These are phyloP conservation scores for Dendrobium chrysotoxum DNA, from an alignment of 106 monocot species.

Conservation along the genomic window DNA sequence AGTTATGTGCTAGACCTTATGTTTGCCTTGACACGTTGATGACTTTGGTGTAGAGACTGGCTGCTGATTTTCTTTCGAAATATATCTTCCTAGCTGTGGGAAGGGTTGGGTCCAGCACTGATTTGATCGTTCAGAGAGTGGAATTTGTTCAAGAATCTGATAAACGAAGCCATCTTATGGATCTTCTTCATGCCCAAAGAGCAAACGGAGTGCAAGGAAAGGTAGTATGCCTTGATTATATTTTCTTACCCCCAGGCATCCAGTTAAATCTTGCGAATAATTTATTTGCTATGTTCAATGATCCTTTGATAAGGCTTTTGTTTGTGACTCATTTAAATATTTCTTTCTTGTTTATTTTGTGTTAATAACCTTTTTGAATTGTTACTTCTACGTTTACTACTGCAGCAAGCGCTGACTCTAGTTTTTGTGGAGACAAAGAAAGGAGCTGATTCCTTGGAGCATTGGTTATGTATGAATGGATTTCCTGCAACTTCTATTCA, in stretches of 20 bases:
- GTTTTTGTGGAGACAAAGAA: slow-evolving; percentile 65
- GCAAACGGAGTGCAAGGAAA: slow-evolving; percentile 44
- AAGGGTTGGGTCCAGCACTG: slow-evolving; percentile 65
- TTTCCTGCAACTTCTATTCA: slow-evolving; percentile 65
- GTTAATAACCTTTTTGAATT: background rate
- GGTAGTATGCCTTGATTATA: slow-evolving; percentile 16
- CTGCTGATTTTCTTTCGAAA: slow-evolving; percentile 47
- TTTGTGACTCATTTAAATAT: background rate
- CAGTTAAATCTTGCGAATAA: too few relatives aligned
- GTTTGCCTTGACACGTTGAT: background rate
- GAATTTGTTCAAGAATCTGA: slow-evolving; percentile 55
- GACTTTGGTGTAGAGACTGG: slow-evolving; percentile 28
- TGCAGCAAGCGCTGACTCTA: slow-evolving; percentile 52
- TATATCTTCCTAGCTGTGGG: slow-evolving; percentile 61
- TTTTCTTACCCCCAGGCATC: too few relatives aligned
- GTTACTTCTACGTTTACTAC: background rate
- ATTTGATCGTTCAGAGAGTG: slow-evolving; percentile 55
- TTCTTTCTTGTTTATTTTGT: too few relatives aligned
- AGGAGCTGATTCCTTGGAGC: slow-evolving; percentile 56
- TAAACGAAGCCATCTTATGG: slow-evolving; percentile 58
- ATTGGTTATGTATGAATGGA: slow-evolving; percentile 54
- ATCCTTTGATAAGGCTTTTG: background rate
- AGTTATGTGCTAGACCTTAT: too few relatives aligned
- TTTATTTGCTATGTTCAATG: too few relatives aligned
- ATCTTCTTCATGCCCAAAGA: slow-evolving; percentile 61